Evolutionary conservation across 495 filamentous ascomycete genomes (phyloP), one percentile per base, ranked within the genome.

Genomic region (Aspergillus hancockii): DNA sequence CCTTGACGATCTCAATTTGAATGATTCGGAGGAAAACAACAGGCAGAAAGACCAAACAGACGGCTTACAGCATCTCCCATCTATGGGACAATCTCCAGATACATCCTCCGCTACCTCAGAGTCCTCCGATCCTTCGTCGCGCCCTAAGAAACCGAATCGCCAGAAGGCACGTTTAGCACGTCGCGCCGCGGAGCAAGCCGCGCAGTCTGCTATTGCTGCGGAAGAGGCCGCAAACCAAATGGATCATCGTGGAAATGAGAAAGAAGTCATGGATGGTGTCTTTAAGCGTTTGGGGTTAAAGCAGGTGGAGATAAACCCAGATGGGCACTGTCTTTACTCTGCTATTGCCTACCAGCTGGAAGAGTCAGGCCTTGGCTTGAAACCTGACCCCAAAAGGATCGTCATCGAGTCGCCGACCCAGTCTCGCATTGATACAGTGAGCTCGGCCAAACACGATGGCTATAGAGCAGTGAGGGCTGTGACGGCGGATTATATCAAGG

Each of bases 301-400:
- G 21, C 92, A 98, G 76, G 81, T 89, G 54, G 85, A 89, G 55
- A 91, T 98, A 28, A 83, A 80, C 18, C 92, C 94, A 0, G 93
- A 98, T 67, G 94, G 94, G 0, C 94, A 98, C 67, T 98, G 94
- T 71, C 79, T 98, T n/a, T 98, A 96, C 75, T 87, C 90, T 8
- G 92, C 95, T 1, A 80, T 98, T 45, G 93, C 93, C 41, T 90
- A 92, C 67, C 92, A 96, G 74, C 76, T 97, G 41, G 62, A 75
- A 30, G 68, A 71, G 30, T 60, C 65, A 9, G 74, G 76, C 36
- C 45, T 80, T 13, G 83, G 77, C 2, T 67, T 83, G 56, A 74
- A 71, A 52, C 81, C 83, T 18, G 76, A 79, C 60, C 72, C 75
- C 40, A 69, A 63, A 50, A 63, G 73, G 45, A 78, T 79, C 49